Evolutionary conservation across 1,284 basidiomycete genomes (phyloP).

Genomic region (Vanrija sp.): DNA sequence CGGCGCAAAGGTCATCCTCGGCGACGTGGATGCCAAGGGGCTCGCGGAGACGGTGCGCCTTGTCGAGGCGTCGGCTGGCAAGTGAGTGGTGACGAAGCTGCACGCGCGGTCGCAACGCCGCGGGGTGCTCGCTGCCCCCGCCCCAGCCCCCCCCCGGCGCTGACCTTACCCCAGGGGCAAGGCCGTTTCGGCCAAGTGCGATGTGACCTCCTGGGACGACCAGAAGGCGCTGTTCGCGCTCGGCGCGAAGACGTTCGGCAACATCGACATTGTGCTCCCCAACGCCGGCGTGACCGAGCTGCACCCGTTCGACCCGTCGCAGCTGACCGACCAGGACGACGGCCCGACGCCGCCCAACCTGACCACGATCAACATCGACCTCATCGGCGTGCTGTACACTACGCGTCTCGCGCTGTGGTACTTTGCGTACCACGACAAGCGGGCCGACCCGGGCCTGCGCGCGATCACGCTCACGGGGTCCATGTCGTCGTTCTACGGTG

Average conservation of each 20-base stretch:
- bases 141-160: too few species aligned
- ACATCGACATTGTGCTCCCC: constrained; percentile 19
- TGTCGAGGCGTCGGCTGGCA: constrained; percentile 25
- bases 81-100: background rate
- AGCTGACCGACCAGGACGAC: background rate
- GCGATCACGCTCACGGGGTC: constrained; percentile 9
- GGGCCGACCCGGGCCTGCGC: constrained; percentile 6
- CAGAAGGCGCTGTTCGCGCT: constrained; percentile 17
- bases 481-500: constrained; percentile 15
- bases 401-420: constrained; percentile 16
- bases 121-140: too few species aligned
- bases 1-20: constrained; percentile 17
- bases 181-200: constrained; percentile 21
- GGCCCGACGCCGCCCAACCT: constrained; percentile 15
- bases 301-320: too few species aligned
- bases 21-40: constrained; percentile 10
- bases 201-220: constrained; percentile 19
- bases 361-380: constrained; percentile 18
- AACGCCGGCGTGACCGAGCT: constrained; percentile 18
- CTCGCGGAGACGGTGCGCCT: constrained; percentile 6
- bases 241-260: constrained; percentile 7
- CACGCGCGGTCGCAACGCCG: too few species aligned
- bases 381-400: constrained; percentile 17
- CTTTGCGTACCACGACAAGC: constrained; percentile 13
- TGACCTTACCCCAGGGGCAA: background rate